A percentile compares a stretch with the other conserved stretches of the same genome.
phyloP scores from a whole-genome alignment of 2,329 filamentous ascomycete species.

The Neonectria neomacrospora region DNA sequence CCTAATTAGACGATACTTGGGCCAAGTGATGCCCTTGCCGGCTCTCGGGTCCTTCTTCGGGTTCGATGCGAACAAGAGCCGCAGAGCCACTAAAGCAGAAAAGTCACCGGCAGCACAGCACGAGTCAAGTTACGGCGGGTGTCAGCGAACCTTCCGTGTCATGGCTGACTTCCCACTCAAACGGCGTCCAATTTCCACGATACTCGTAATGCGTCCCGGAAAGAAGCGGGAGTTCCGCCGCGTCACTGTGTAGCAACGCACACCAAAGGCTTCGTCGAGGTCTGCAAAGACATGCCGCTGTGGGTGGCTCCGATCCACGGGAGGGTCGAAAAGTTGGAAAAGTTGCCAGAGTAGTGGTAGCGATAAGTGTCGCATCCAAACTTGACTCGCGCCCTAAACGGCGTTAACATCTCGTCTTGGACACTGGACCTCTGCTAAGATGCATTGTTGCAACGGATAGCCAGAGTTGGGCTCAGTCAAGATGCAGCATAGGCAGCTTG shows the following conservation, averaged over 20 bases:
- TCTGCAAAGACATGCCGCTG: slow-evolving; percentile 33
- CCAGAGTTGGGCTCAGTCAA: neutral
- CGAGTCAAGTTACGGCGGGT: neutral
- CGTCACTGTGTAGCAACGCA: neutral
- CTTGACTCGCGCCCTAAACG: slow-evolving; percentile 20
- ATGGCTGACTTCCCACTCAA: slow-evolving; percentile 44
- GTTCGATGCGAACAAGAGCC: slow-evolving; percentile 42
- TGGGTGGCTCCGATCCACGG: slow-evolving; percentile 52
- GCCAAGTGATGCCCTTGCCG: slow-evolving; percentile 36
- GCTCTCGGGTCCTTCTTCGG: slow-evolving; percentile 31
- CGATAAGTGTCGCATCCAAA: slow-evolving; percentile 48
- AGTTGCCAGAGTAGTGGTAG: slow-evolving; percentile 56
- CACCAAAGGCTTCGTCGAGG: neutral
- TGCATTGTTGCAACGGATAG: slow-evolving; percentile 11
- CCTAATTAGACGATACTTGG: slow-evolving; percentile 35
- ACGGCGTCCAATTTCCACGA: slow-evolving; percentile 44
- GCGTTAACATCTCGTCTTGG: neutral
- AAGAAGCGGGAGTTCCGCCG: slow-evolving; percentile 46
- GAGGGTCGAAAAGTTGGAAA: slow-evolving; percentile 51
- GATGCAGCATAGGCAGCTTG: neutral
- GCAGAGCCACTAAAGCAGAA: slow-evolving; percentile 32
- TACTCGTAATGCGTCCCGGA: slow-evolving; percentile 47
- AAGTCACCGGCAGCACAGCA: neutral
- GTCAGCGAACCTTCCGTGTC: slow-evolving; percentile 43
- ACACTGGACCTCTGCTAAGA: too few relatives aligned